phyloP scores from a whole-genome alignment of 2,329 filamentous ascomycete genomes.

The Xylaria sp. region DNA sequence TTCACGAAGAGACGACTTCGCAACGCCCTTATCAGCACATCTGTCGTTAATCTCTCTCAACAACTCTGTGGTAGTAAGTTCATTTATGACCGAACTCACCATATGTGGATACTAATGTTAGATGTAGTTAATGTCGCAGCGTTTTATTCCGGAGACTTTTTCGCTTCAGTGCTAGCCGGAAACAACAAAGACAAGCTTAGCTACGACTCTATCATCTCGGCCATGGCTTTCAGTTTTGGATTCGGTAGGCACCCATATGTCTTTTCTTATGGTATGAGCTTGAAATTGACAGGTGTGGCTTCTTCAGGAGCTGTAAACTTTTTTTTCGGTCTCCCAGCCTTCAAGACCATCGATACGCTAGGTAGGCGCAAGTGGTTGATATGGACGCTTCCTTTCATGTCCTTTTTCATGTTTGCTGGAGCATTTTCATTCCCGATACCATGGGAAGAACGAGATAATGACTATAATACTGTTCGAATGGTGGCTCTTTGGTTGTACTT shows the following conservation, averaged over 20 bases:
- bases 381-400: constrained; percentile 9
- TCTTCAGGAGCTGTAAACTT: constrained; percentile 10
- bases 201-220: not conserved
- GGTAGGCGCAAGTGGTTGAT: constrained; percentile 11
- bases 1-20: constrained; percentile 11
- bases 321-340: constrained; percentile 7
- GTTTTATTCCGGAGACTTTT: constrained; percentile 7
- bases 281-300: not conserved
- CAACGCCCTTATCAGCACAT: constrained; percentile 9
- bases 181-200: not conserved
- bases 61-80: constrained; percentile 13
- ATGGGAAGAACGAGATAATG: not conserved
- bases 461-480: not conserved
- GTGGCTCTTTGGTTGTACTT: constrained; percentile 6
- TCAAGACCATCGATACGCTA: constrained; percentile 9
- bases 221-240: constrained; percentile 4
- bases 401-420: constrained; percentile 8
- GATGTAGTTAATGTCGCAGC: constrained; percentile 5
- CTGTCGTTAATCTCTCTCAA: constrained; percentile 2
- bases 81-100: not conserved
- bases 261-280: not conserved
- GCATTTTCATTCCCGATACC: constrained; percentile 6
- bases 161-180: not conserved
- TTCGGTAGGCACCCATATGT: not conserved
- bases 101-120: not conserved